Conservation (phyloP, 805 yeast species). For the Monosporozyma aquatica region DNA sequence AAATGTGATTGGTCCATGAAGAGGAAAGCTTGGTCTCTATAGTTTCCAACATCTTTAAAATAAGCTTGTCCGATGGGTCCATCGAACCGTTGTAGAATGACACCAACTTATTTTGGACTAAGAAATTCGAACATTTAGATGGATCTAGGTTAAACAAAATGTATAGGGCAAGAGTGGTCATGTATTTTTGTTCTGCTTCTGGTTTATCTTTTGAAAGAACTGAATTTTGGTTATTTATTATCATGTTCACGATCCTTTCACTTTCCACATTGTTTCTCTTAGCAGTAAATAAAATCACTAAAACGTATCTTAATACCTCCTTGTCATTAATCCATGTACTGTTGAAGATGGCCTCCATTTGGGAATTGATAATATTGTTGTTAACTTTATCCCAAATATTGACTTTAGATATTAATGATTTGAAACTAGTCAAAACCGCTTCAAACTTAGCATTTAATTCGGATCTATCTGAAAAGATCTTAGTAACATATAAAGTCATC, state of each 20-base stretch:
- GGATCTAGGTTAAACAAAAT: conserved; percentile 42
- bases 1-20: conserved; percentile 60
- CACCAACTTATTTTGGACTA: conserved; percentile 43
- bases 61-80: conserved; percentile 49
- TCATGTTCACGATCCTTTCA: conserved; percentile 52
- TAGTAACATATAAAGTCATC: conserved; percentile 52
- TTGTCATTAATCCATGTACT: conserved; percentile 38
- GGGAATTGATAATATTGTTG: conserved; percentile 44
- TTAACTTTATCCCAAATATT: conserved; percentile 38
- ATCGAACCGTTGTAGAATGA: conserved; percentile 55
- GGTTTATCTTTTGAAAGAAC: conserved; percentile 27
- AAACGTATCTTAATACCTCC: conserved; percentile 38
- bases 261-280: conserved; percentile 33
- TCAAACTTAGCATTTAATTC: conserved; percentile 23
- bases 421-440: conserved; percentile 30
- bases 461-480: conserved; percentile 46
- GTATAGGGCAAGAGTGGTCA: conserved; percentile 40
- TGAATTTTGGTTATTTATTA: conserved; percentile 44
- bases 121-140: conserved; percentile 36
- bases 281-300: conserved; percentile 33
- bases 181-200: conserved; percentile 27
- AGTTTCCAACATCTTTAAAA: conserved; percentile 45
- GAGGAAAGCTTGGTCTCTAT: conserved; percentile 46
- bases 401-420: conserved; percentile 23
- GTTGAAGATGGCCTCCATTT: conserved; percentile 51